Evolutionary conservation across 2,329 filamentous ascomycete species (phyloP).

Genomic region (Sclerotinia spermophila): DNA sequence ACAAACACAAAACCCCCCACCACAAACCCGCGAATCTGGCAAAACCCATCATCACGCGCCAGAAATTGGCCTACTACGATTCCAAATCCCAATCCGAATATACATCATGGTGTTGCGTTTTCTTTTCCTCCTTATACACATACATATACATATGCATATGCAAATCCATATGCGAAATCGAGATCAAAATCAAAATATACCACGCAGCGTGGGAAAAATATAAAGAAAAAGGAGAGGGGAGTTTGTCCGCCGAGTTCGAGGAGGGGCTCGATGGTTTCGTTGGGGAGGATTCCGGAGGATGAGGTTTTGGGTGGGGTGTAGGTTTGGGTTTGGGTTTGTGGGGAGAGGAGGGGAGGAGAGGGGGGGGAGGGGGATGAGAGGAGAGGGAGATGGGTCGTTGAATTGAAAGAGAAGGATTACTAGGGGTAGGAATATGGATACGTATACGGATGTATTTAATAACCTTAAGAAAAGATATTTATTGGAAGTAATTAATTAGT

Average conservation of each 20-base stretch:
- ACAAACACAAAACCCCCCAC: too few species aligned
- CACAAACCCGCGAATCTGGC: constrained; percentile 3
- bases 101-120: not conserved
- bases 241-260: not conserved
- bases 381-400: too few species aligned
- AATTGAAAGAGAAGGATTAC: not conserved
- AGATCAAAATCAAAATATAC: too few species aligned
- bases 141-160: not conserved
- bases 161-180: not conserved
- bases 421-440: too few species aligned
- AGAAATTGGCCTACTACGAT: not conserved
- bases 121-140: not conserved
- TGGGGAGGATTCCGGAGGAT: constrained; percentile 1
- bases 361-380: not conserved
- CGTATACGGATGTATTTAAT: too few species aligned
- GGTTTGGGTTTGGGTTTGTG: not conserved
- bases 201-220: not conserved
- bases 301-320: too few species aligned
- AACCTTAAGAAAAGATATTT: too few species aligned
- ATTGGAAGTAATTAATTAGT: too few species aligned
- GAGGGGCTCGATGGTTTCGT: not conserved
- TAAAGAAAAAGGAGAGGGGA: not conserved
- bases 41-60: constrained; percentile 4
- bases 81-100: not conserved
- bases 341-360: not conserved